Conservation (phyloP, 2,329 filamentous ascomycete species). For the Fusarium humuli region DNA sequence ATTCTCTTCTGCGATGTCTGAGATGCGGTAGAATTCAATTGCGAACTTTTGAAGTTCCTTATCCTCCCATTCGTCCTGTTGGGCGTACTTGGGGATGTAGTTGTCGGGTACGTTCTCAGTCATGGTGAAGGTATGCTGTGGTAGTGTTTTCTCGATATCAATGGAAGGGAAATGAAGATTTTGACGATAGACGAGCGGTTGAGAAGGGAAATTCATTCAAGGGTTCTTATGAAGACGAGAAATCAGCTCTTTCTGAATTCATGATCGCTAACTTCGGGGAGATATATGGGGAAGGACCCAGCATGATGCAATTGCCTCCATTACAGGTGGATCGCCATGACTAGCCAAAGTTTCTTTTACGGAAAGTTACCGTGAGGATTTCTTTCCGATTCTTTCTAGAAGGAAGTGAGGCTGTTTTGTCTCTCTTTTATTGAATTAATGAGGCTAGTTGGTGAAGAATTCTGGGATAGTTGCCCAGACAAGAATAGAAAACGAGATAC, state of each 20-base stretch:
- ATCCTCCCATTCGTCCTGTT: constrained; percentile 47
- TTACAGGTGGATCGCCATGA: constrained; percentile 28
- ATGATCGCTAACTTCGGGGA: constrained; percentile 16
- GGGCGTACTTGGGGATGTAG: constrained; percentile 50
- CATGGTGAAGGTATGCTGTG: constrained; percentile 20
- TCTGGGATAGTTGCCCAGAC: not conserved
- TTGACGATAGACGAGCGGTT: not conserved
- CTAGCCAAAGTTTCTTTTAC: constrained; percentile 29
- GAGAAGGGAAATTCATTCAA: not conserved
- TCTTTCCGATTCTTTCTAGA: constrained; percentile 29
- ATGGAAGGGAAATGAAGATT: not conserved
- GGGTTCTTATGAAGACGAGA: not conserved
- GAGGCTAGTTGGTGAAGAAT: not conserved
- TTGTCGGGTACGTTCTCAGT: constrained; percentile 39
- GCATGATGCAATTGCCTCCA: constrained; percentile 37
- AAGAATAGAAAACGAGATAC: not conserved
- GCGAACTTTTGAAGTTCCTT: constrained; percentile 54
- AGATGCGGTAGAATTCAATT: constrained; percentile 57
- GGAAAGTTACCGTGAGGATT: constrained; percentile 22
- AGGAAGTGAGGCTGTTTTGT: constrained; percentile 12
- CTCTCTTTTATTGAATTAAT: not conserved
- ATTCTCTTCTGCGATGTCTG: constrained; percentile 56
- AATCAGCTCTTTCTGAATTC: constrained; percentile 12
- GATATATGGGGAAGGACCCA: constrained; percentile 28
- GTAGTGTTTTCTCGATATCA: not conserved